phyloP scores from a whole-genome alignment of 441 rosid genomes.

The Gossypium schwendimanii region DNA sequence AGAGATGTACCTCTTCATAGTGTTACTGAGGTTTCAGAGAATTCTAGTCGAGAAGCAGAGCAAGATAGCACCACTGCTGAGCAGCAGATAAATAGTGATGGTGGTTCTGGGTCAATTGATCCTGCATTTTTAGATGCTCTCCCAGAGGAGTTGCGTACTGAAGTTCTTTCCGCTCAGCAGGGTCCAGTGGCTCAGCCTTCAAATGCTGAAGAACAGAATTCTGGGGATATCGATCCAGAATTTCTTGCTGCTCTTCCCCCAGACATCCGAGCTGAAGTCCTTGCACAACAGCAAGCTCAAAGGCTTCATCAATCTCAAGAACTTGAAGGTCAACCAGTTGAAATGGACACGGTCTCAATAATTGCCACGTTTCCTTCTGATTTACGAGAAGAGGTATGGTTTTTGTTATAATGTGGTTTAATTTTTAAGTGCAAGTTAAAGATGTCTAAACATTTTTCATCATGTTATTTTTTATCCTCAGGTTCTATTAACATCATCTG shows the following conservation, averaged over 20 bases:
- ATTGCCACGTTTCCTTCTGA: conserved; percentile 98
- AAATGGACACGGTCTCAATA: conserved; percentile 98
- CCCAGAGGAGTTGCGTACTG: conserved; percentile 96
- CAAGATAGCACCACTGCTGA: conserved; percentile 63
- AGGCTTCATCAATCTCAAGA: conserved; percentile 91
- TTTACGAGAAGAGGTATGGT: conserved; percentile 86
- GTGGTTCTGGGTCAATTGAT: conserved; percentile 77
- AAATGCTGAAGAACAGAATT: conserved; percentile 57
- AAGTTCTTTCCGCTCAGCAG: conserved; percentile 92
- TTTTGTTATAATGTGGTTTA: conserved; percentile 5
- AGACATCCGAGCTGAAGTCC: conserved; percentile 91
- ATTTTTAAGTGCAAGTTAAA: background rate
- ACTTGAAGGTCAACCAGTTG: conserved; percentile 99
- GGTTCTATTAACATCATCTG: conserved; percentile 95
- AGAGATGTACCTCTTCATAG: conserved; percentile 87
- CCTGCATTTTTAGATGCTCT: conserved; percentile 98
- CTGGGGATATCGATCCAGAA: conserved; percentile 94
- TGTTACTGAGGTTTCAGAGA: conserved; percentile 93
- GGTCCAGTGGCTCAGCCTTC: conserved; percentile 81
- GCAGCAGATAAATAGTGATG: conserved; percentile 62
- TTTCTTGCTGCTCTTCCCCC: conserved; percentile 99
- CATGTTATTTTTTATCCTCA: conserved; percentile 23
- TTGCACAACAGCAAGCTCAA: conserved; percentile 96
- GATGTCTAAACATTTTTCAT: background rate
- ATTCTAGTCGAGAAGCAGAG: conserved; percentile 80